Evolutionary conservation across 495 filamentous ascomycete genomes (phyloP).

Genomic region (Talaromyces borbonicus): DNA sequence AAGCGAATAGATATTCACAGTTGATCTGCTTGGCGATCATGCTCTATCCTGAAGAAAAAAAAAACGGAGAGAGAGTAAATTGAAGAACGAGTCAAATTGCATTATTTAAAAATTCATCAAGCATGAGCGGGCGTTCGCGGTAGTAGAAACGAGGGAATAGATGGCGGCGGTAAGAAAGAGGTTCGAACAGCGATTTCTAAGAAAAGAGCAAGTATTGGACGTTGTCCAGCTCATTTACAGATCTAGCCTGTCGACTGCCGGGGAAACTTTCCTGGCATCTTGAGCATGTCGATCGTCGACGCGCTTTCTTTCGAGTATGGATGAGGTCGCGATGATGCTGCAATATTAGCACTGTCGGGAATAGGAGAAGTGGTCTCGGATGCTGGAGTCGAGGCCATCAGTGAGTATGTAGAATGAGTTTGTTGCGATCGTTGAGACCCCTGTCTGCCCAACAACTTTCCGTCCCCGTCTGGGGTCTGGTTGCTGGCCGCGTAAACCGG

Average conservation of each 20-base stretch:
- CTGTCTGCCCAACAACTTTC: background rate
- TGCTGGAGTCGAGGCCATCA: constrained; percentile 5
- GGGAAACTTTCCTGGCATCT: constrained; percentile 32
- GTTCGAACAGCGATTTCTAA: too few species aligned
- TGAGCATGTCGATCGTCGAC: constrained; percentile 21
- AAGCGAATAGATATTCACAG: too few species aligned
- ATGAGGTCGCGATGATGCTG: constrained; percentile 12
- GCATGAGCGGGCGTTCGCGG: too few species aligned
- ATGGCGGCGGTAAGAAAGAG: too few species aligned
- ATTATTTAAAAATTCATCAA: too few species aligned
- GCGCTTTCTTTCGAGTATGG: constrained; percentile 20
- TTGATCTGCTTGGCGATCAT: too few species aligned
- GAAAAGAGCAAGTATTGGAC: too few species aligned
- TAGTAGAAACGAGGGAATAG: too few species aligned
- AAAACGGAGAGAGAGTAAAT: too few species aligned
- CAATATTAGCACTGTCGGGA: constrained; percentile 5
- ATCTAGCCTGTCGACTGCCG: constrained; percentile 11
- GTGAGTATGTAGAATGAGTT: constrained; percentile 6
- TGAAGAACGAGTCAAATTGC: too few species aligned
- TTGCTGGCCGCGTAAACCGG: constrained; percentile 2
- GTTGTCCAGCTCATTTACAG: too few species aligned
- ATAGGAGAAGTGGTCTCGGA: constrained; percentile 3
- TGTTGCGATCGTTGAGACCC: constrained; percentile 8
- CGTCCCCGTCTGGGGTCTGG: background rate
- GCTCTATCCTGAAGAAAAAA: too few species aligned